A percentile compares a stretch with the other conserved stretches of the same genome.
These are phyloP conservation scores for Talaromyces pinophilus DNA, from an alignment of 2,329 filamentous ascomycete genomes.

Conservation along the genomic window DNA sequence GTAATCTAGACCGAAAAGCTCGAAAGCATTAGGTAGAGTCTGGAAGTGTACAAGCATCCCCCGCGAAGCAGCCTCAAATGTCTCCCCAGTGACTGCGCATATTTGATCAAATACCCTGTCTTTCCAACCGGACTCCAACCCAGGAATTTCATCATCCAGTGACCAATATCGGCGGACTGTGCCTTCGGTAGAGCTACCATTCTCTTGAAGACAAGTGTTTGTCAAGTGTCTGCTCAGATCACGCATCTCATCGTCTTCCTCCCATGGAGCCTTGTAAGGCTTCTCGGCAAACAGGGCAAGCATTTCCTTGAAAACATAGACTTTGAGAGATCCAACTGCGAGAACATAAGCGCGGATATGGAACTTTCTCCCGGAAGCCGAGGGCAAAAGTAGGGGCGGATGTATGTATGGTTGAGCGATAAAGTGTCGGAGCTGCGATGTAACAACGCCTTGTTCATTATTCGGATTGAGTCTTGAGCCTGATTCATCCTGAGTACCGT, in stretches of 20 bases:
- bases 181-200: slow-evolving; percentile 55
- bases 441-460: slow-evolving; percentile 63
- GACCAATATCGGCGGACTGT: slow-evolving; percentile 76
- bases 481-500: slow-evolving; percentile 29
- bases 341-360: slow-evolving; percentile 92
- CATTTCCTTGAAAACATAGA: slow-evolving; percentile 89
- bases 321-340: slow-evolving; percentile 71
- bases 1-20: slow-evolving; percentile 90
- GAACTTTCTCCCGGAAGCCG: slow-evolving; percentile 74
- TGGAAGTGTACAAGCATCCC: slow-evolving; percentile 91
- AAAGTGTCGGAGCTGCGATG: slow-evolving; percentile 92
- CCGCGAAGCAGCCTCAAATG: slow-evolving; percentile 83
- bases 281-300: slow-evolving; percentile 85
- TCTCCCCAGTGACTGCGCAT: slow-evolving; percentile 68
- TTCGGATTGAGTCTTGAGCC: slow-evolving; percentile 26
- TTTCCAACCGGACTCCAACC: slow-evolving; percentile 50
- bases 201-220: slow-evolving; percentile 87
- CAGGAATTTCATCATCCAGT: slow-evolving; percentile 51
- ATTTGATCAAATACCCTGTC: slow-evolving; percentile 72
- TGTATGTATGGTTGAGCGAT: slow-evolving; percentile 94
- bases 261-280: slow-evolving; percentile 65
- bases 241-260: slow-evolving; percentile 43
- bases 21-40: slow-evolving; percentile 82
- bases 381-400: slow-evolving; percentile 72
- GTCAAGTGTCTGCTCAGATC: slow-evolving; percentile 80